Base-by-base conservation (phyloP, 1,139 yeast species). In the Torulaspora pretoriensis region DNA sequence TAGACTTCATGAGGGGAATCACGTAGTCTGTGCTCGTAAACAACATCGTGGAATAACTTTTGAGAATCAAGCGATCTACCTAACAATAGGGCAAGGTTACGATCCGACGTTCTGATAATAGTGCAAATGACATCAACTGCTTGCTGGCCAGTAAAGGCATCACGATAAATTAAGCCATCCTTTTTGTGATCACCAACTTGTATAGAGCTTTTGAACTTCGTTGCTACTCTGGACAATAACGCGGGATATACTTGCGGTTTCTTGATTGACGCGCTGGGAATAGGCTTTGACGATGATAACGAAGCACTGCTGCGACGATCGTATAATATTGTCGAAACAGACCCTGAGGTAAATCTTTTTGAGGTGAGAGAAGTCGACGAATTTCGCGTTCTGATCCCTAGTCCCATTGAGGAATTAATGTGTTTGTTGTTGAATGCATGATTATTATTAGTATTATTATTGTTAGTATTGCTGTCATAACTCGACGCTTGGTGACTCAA, bases 31-130 rank as follows among this genome's bases (percentile, higher is more conserved):
- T 90, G 97, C 57, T 89, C 95, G 65, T 92, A 92, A 0, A 97
- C 87, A 23, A 90, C 97, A 68, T 92, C 98, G 61, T 89, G 96
- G 66, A 92, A 89, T 48, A 88, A 79, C 65, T 87, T 87, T 58
- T 92, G 97, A 0, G 97, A 96, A 67, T 92, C 98, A 49, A 92
- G 71, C 0, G 97, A 84, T 52, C 99, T 75, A 17, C 98, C 98
- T 41, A 94, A 70, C 38, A 92, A 69, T 39, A 92, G 69, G 0
- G 97, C 97, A 60, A 92, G 70, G 57, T 89, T 90, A 50, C 99
- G 74, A 64, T 92, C 98, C 12, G 89, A 85, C 2, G 97, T 90
- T 54, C 95, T 74, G 45, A 92, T 83, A 47, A 92, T 83, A 45
- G 84, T 75, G 49, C 95, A 83, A 47, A 92, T 81, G 22, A 84